Evolutionary conservation across 1,139 yeast species (phyloP), one percentile per base, ranked within the genome.

Genomic region (Candida smagusa): DNA sequence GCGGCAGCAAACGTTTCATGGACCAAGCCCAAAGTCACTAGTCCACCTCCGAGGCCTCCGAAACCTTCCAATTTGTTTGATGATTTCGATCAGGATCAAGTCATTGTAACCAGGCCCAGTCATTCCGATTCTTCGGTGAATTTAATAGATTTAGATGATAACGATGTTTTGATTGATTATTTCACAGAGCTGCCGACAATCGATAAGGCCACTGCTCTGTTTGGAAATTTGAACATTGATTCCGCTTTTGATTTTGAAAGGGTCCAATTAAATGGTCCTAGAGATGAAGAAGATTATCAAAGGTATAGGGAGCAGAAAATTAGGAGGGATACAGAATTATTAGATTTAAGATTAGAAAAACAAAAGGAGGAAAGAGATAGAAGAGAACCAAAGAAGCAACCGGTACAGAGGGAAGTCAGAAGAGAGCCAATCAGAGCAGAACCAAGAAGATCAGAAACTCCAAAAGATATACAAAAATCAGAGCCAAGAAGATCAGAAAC

Each of bases 21-120:
- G 72, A 54, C 48, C 22, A 58, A 54, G 37, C 66, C 65, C 6
- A 31, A 42, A 49, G 63, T 66, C 63, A 56, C 72, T 8, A 63
- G 65, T 4, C 60, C 68, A n/a, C 28, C 32, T 12, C 23, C 37
- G 13, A 26, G 45, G 50, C 25, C 42, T 45, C 32, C 41, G 12
- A 44, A 45, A 27, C 48, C 48, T 24, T 47, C 44, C 13, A 58
- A 58, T 30, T 60, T 58, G 19, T 73, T 74, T 45, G 63, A 60
- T 31, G 79, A 72, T 45, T 75, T 75, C 42, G 80, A 75, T 49
- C 74, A 73, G 38, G 68, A 64, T 35, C 34, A 51, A 69, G 0
- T 41, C 64, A 28, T 48, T 49, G 35, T 63, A 56, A 38, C 41
- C 62, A 33, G 65, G 62, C 44, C 4, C 44, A 47, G 31, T 24